phyloP scores from a whole-genome alignment of 768 basidiomycete species.

The Xerocomellus amylosporus region DNA sequence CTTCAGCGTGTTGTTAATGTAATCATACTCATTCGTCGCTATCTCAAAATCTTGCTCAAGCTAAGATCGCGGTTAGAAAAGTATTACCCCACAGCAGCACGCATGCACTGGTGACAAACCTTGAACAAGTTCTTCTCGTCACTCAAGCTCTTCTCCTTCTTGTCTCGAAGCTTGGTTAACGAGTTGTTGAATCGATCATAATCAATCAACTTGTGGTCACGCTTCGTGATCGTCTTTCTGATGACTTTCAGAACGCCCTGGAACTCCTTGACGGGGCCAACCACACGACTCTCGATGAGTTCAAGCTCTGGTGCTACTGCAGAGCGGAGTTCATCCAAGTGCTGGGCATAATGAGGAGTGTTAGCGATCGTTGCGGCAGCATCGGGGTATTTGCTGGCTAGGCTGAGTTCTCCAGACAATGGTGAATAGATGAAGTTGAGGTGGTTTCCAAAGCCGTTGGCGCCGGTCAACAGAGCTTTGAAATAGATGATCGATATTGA shows the following conservation, averaged over 20 bases:
- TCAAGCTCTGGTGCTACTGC: slow-evolving; percentile 88
- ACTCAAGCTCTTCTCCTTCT: slow-evolving; percentile 94
- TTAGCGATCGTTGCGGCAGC: slow-evolving; percentile 74
- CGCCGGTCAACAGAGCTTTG: slow-evolving; percentile 64
- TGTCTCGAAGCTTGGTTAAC: slow-evolving; percentile 91
- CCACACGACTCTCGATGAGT: slow-evolving; percentile 83
- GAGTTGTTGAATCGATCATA: slow-evolving; percentile 97
- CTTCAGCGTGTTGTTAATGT: slow-evolving; percentile 87
- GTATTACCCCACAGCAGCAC: not conserved
- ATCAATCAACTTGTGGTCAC: slow-evolving; percentile 96
- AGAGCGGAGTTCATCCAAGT: slow-evolving; percentile 80
- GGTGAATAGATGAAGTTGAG: slow-evolving; percentile 64
- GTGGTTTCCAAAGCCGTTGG: slow-evolving; percentile 61
- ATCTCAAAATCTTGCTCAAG: slow-evolving; percentile 95
- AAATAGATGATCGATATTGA: slow-evolving; percentile 1
- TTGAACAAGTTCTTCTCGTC: slow-evolving; percentile 99
- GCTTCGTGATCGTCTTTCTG: slow-evolving; percentile 91
- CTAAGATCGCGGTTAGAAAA: slow-evolving; percentile 36
- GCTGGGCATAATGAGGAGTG: slow-evolving; percentile 64
- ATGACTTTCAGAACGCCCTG: slow-evolving; percentile 83
- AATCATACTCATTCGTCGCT: slow-evolving; percentile 90
- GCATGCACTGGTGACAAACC: slow-evolving; percentile 39
- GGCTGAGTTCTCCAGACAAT: slow-evolving; percentile 71
- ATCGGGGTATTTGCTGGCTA: slow-evolving; percentile 76
- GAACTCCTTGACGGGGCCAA: slow-evolving; percentile 86